Base-by-base conservation (phyloP, 768 basidiomycete species). In the Calocera cornea region DNA sequence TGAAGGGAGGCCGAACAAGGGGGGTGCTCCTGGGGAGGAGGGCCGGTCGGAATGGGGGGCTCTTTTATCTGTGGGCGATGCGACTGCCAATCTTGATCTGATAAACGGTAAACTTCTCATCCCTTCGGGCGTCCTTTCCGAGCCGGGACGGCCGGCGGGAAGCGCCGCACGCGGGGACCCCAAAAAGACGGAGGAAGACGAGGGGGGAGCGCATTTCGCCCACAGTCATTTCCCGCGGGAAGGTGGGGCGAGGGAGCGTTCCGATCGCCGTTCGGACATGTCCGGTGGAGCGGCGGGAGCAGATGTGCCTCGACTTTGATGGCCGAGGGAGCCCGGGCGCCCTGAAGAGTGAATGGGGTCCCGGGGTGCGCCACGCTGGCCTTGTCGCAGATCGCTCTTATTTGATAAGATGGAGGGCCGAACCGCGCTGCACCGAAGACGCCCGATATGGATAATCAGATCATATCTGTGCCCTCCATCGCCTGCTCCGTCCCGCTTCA, bases 341-440 rank as follows among this genome's bases (percentile, higher is more conserved):
- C 44, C 44, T 47, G 24, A 47, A 47, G 44, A 29, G 54, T 31
- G 11, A 14, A 60, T 31, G 54, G 54, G 54, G 54, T 60, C 54
- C 54, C 31, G 27, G 3, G 5, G 11, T 60, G 54, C 54, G 54
- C 54, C 54, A 60, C 54, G 31, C 54, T 27, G 54, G 54, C 31
- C 2, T 29, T 60, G 54, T 60, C 54, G 24, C 54, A 33, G 14
- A 60, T 16, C 22, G n/a, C 54, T 60, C 14, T 60, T 60, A 60
- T 60, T 60, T 60, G 54, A 60, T 60, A 29, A 60, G 54, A 60
- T 60, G 54, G 54, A 60, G 54, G 54, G 44, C 44, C 44, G 44
- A 47, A 38, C 44, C 16, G 5, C 19, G 2, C 54, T 33, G 24
- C 54, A 33, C 54, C 54, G 54, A 60, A 60, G 14, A 60, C 27